These are phyloP conservation scores for Sporothrix schenckii DNA, from an alignment of 2,329 filamentous ascomycete species.

Conservation along the genomic window DNA sequence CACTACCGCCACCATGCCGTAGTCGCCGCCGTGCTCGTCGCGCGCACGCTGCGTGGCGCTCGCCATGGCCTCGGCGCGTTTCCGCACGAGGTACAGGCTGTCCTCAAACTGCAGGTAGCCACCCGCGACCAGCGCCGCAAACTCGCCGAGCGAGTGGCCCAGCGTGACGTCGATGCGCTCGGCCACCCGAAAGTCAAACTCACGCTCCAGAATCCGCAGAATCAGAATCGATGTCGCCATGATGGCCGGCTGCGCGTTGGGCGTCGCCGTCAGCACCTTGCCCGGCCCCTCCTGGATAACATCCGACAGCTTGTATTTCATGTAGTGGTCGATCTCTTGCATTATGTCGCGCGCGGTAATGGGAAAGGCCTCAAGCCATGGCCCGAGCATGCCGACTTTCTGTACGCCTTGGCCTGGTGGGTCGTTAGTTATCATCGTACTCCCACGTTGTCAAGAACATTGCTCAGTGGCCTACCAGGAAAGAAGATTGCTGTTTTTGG, in stretches of 20 bases:
- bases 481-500: conserved; percentile 63
- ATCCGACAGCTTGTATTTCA: conserved; percentile 73
- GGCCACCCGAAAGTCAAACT: conserved; percentile 74
- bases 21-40: conserved; percentile 72
- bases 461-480: conserved; percentile 49
- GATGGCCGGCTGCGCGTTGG: conserved; percentile 91
- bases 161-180: conserved; percentile 79
- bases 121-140: conserved; percentile 83
- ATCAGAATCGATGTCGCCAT: conserved; percentile 94
- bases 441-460: no score
- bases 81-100: conserved; percentile 74
- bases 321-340: conserved; percentile 79
- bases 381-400: conserved; percentile 80
- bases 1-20: conserved; percentile 92
- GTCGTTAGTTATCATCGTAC: neutral
- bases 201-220: conserved; percentile 79
- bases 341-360: conserved; percentile 73
- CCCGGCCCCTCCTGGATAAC: conserved; percentile 82
- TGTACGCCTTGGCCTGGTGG: conserved; percentile 79
- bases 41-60: conserved; percentile 70
- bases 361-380: conserved; percentile 88
- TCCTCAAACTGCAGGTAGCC: conserved; percentile 79
- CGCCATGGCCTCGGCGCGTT: conserved; percentile 81
- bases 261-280: conserved; percentile 74
- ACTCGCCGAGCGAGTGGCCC: conserved; percentile 91